A percentile compares a stretch with the other conserved stretches of the same genome.
Conservation (phyloP, 176 grass and related monocot genomes). For the Zizania latifolia region DNA sequence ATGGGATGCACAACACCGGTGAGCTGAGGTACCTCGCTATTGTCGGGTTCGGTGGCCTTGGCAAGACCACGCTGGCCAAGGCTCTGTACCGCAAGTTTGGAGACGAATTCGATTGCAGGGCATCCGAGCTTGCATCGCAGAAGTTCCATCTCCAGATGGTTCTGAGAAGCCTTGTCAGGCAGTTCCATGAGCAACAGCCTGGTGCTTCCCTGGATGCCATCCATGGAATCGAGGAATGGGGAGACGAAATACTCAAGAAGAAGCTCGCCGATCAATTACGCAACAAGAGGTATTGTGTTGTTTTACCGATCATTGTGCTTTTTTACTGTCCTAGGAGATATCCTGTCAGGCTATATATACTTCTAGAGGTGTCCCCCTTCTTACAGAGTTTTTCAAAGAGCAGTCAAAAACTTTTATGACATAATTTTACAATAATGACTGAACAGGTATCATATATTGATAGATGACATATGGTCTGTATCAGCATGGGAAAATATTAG, state of each 20-base stretch:
- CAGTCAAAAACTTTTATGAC: no score
- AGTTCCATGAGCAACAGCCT: neutral
- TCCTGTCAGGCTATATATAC: no score
- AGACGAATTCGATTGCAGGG: neutral
- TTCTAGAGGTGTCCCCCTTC: no score
- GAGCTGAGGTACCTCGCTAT: neutral
- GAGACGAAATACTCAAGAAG: neutral
- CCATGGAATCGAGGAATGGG: neutral
- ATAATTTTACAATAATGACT: neutral
- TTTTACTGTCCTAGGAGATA: no score
- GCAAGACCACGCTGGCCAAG: slow-evolving; percentile 21
- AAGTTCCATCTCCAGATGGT: neutral
- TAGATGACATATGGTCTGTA: slow-evolving; percentile 32
- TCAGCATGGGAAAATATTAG: slow-evolving; percentile 7
- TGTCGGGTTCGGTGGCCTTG: slow-evolving; percentile 14
- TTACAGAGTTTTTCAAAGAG: no score
- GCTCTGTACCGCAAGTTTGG: neutral
- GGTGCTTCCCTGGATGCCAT: neutral
- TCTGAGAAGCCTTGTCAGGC: neutral
- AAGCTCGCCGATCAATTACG: neutral
- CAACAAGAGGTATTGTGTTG: neutral
- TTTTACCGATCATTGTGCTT: no score
- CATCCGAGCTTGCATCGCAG: slow-evolving; percentile 6
- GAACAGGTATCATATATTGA: neutral
- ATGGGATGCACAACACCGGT: neutral